A percentile compares a stretch with the other conserved stretches of the same genome.
Evolutionary conservation across 805 yeast genomes (phyloP).

Genomic region (Lachancea cidri): DNA sequence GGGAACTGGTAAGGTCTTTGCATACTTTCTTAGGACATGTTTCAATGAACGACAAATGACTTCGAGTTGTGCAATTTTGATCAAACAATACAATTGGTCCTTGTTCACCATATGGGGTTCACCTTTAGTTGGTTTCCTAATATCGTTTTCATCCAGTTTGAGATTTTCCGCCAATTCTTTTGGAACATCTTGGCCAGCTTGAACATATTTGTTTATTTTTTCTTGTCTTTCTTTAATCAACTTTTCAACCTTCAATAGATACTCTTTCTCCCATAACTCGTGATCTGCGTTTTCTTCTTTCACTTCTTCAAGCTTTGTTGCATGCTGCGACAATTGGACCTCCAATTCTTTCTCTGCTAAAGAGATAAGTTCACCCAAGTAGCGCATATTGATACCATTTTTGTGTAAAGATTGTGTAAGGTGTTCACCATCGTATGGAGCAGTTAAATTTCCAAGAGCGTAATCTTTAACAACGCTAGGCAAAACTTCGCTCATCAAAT

Average conservation of each 20-base stretch:
- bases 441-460: slow-evolving; percentile 39
- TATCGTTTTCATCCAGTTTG: slow-evolving; percentile 30
- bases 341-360: slow-evolving; percentile 28
- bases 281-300: slow-evolving; percentile 29
- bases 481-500: slow-evolving; percentile 52
- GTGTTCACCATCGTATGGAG: slow-evolving; percentile 81
- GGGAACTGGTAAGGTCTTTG: slow-evolving; percentile 44
- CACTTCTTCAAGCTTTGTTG: slow-evolving; percentile 23
- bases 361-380: slow-evolving; percentile 53
- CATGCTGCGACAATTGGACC: slow-evolving; percentile 20
- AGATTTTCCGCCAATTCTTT: slow-evolving; percentile 31
- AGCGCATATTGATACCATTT: slow-evolving; percentile 84
- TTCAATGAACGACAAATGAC: slow-evolving; percentile 77
- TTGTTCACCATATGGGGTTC: slow-evolving; percentile 32
- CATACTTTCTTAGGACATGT: slow-evolving; percentile 55
- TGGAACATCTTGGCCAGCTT: slow-evolving; percentile 33
- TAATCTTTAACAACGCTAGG: slow-evolving; percentile 52
- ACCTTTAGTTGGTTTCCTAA: slow-evolving; percentile 33
- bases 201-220: slow-evolving; percentile 29
- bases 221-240: slow-evolving; percentile 34
- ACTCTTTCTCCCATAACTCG: slow-evolving; percentile 30
- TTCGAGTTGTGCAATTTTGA: slow-evolving; percentile 47
- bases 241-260: slow-evolving; percentile 27
- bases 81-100: slow-evolving; percentile 42
- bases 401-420: slow-evolving; percentile 65